Percentiles rank a stretch among this genome's conserved stretches.
Conservation (phyloP, 2,329 filamentous ascomycete species). For the Aspergillus niger region DNA sequence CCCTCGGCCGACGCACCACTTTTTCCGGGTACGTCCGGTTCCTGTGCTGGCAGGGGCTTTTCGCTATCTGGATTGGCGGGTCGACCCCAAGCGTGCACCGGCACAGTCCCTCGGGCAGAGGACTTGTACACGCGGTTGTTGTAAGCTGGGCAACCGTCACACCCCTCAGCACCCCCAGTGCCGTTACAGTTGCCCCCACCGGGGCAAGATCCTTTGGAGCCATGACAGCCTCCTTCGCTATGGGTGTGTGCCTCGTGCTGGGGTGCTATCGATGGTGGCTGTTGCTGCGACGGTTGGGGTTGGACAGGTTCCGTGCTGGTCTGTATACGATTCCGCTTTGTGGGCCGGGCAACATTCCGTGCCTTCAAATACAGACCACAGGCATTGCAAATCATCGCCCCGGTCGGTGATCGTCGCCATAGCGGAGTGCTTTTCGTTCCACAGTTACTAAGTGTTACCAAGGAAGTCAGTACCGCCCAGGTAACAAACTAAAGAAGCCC, state of each 20-base stretch:
- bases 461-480: slow-evolving; percentile 6
- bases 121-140: slow-evolving; percentile 94
- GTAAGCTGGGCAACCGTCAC: slow-evolving; percentile 92
- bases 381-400: slow-evolving; percentile 95
- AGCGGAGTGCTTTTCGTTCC: slow-evolving; percentile 89
- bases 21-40: slow-evolving; percentile 29
- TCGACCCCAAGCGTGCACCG: slow-evolving; percentile 36
- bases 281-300: slow-evolving; percentile 5
- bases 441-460: slow-evolving; percentile 70
- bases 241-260: slow-evolving; percentile 37
- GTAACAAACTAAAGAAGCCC: slow-evolving; percentile 1
- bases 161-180: slow-evolving; percentile 91
- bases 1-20: slow-evolving; percentile 28
- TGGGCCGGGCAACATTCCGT: slow-evolving; percentile 85
- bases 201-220: slow-evolving; percentile 80
- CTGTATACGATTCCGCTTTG: slow-evolving; percentile 73
- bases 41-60: slow-evolving; percentile 19
- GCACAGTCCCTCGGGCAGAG: slow-evolving; percentile 55
- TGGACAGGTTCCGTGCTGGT: slow-evolving; percentile 42
- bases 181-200: slow-evolving; percentile 95
- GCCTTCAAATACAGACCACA: slow-evolving; percentile 95
- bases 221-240: slow-evolving; percentile 34
- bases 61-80: slow-evolving; percentile 33
- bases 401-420: slow-evolving; percentile 90
- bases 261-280: slow-evolving; percentile 5